These are phyloP conservation scores for Nemania abortiva DNA, from an alignment of 2,329 filamentous ascomycete genomes.

Conservation along the genomic window DNA sequence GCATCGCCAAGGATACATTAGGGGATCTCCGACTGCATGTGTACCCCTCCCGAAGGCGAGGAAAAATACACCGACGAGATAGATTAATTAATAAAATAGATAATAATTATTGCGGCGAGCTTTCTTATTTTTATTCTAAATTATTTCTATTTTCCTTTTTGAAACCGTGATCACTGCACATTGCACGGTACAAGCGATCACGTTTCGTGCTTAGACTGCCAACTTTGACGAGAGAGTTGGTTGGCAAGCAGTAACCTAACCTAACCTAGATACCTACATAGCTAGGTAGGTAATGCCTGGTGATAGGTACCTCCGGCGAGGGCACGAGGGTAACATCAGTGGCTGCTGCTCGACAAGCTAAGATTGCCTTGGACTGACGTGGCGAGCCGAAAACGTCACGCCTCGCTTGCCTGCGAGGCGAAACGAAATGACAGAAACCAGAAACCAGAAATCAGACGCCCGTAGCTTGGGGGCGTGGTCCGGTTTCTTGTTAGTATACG, in stretches of 20 bases:
- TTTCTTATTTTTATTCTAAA: constrained; percentile 6
- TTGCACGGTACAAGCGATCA: constrained; percentile 11
- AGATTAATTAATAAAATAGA: constrained; percentile 25
- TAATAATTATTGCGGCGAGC: neutral
- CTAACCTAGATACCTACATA: neutral
- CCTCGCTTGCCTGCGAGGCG: constrained; percentile 13
- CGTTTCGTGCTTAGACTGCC: constrained; percentile 8
- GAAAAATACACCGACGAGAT: constrained; percentile 13
- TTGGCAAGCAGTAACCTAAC: neutral
- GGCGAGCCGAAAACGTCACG: constrained; percentile 28
- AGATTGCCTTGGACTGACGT: constrained; percentile 35
- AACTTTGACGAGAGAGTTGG: neutral
- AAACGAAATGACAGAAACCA: constrained; percentile 12
- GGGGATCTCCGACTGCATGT: constrained; percentile 13
- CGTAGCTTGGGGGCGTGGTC: constrained; percentile 21
- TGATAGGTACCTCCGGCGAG: neutral
- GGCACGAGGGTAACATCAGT: neutral
- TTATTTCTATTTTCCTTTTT: neutral
- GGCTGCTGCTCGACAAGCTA: constrained; percentile 22
- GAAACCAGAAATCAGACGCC: constrained; percentile 3
- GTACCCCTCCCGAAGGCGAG: constrained; percentile 21
- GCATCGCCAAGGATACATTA: constrained; percentile 24
- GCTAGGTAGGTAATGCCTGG: neutral
- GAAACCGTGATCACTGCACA: neutral
- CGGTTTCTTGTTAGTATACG: neutral